A percentile compares a stretch with the other conserved stretches of the same genome.
phyloP scores from a whole-genome alignment of 805 yeast species.

The Nakazawaea siamensis region DNA sequence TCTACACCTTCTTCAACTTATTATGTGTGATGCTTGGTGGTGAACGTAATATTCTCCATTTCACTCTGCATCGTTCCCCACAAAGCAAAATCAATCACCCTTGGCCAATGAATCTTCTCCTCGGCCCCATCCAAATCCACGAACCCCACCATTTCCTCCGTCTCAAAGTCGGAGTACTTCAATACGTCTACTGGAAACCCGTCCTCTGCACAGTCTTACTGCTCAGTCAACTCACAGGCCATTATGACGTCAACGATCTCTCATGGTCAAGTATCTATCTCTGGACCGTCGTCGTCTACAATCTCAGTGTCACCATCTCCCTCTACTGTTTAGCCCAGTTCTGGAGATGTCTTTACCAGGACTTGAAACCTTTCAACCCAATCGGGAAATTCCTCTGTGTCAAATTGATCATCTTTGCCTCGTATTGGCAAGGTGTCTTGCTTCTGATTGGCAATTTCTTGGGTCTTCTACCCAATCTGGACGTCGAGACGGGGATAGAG shows the following conservation, averaged over 20 bases:
- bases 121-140: slow-evolving; percentile 65
- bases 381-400: slow-evolving; percentile 91
- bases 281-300: slow-evolving; percentile 66
- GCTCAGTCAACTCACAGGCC: slow-evolving; percentile 36
- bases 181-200: slow-evolving; percentile 94
- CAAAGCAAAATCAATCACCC: slow-evolving; percentile 65
- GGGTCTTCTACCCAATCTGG: slow-evolving; percentile 29
- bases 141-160: slow-evolving; percentile 74
- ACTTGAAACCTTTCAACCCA: slow-evolving; percentile 74
- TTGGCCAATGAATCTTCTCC: slow-evolving; percentile 39
- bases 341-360: slow-evolving; percentile 84
- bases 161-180: slow-evolving; percentile 80
- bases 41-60: slow-evolving; percentile 73
- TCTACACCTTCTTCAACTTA: slow-evolving; percentile 83
- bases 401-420: slow-evolving; percentile 88
- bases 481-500: slow-evolving; percentile 21
- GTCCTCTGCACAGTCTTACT: slow-evolving; percentile 53
- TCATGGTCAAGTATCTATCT: slow-evolving; percentile 43
- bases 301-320: slow-evolving; percentile 72
- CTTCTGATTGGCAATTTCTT: slow-evolving; percentile 44
- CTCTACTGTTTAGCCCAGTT: slow-evolving; percentile 80
- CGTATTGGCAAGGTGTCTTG: slow-evolving; percentile 91
- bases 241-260: slow-evolving; percentile 43
- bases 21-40: slow-evolving; percentile 86
- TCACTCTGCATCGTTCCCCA: slow-evolving; percentile 40